Conservation (phyloP, 2,329 filamentous ascomycete genomes). For the Clonostachys solani region DNA sequence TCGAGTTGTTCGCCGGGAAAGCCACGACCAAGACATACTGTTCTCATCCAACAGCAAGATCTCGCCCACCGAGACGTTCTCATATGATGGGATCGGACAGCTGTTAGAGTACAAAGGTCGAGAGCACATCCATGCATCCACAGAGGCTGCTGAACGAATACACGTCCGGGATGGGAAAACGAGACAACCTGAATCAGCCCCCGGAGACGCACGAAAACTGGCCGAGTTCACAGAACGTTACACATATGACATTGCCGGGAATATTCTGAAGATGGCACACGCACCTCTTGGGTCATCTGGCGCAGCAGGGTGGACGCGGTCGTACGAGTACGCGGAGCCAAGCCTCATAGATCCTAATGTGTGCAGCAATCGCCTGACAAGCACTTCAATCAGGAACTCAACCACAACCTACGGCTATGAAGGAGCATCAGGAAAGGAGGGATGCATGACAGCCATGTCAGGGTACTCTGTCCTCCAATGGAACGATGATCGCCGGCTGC, state of each 20-base stretch:
- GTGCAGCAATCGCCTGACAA: background rate
- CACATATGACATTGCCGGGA: background rate
- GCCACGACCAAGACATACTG: too few relatives aligned
- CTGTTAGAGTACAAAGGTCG: too few relatives aligned
- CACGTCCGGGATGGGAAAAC: too few relatives aligned
- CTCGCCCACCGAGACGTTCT: too few relatives aligned
- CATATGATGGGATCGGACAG: too few relatives aligned
- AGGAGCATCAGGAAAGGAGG: background rate
- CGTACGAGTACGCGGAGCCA: background rate
- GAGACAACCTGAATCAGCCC: background rate
- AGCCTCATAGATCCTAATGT: background rate
- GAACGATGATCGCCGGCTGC: constrained; percentile 2
- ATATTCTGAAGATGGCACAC: background rate
- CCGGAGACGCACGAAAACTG: background rate
- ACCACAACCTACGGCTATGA: background rate
- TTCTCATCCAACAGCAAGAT: too few relatives aligned
- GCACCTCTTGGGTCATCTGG: background rate
- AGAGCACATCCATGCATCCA: too few relatives aligned
- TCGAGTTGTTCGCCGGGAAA: too few relatives aligned
- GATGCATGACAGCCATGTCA: constrained; percentile 5
- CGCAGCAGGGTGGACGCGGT: background rate
- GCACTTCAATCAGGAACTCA: background rate
- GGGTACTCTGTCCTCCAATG: background rate
- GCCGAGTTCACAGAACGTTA: background rate
- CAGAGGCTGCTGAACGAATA: too few relatives aligned